These are phyloP conservation scores for Agaricales sp. DNA, from an alignment of 1,284 basidiomycete species.

Conservation along the genomic window DNA sequence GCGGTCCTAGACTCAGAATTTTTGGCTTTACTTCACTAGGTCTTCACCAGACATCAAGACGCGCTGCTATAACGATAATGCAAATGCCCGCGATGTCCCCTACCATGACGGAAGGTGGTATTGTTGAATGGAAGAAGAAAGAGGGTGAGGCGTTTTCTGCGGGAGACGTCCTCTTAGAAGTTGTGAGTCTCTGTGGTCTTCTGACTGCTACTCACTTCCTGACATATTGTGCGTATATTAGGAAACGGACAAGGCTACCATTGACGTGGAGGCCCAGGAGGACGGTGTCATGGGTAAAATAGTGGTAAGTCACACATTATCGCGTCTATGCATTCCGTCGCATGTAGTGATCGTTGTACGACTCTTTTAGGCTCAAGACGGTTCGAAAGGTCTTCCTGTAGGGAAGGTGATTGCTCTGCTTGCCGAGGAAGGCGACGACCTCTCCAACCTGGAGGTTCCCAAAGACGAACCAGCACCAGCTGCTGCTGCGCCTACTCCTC, in stretches of 20 bases:
- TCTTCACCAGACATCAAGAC: conserved; percentile 43
- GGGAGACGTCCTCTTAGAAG: conserved; percentile 90
- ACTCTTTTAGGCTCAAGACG: conserved; percentile 55
- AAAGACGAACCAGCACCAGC: conserved; percentile 33
- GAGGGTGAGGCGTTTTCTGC: conserved; percentile 80
- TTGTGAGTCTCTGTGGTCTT: conserved; percentile 35
- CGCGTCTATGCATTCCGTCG: too few species aligned
- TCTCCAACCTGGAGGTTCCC: conserved; percentile 75
- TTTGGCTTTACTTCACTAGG: conserved; percentile 24
- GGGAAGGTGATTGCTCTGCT: conserved; percentile 86
- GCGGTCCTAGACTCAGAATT: background rate
- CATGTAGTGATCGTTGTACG: too few species aligned
- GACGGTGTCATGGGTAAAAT: conserved; percentile 94
- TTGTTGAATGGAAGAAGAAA: conserved; percentile 86
- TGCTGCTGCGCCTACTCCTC: conserved; percentile 16
- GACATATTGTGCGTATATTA: conserved; percentile 21
- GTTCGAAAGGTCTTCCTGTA: conserved; percentile 79
- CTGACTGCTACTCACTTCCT: conserved; percentile 21
- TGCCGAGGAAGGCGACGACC: conserved; percentile 95
- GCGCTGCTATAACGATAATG: conserved; percentile 59
- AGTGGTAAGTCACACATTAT: conserved; percentile 39
- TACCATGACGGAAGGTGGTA: conserved; percentile 97
- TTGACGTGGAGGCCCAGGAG: conserved; percentile 98
- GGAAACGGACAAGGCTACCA: conserved; percentile 99
- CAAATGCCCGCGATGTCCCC: conserved; percentile 97